Conservation (phyloP, 176 grass and related monocot genomes). For the Eleusine coracana region DNA sequence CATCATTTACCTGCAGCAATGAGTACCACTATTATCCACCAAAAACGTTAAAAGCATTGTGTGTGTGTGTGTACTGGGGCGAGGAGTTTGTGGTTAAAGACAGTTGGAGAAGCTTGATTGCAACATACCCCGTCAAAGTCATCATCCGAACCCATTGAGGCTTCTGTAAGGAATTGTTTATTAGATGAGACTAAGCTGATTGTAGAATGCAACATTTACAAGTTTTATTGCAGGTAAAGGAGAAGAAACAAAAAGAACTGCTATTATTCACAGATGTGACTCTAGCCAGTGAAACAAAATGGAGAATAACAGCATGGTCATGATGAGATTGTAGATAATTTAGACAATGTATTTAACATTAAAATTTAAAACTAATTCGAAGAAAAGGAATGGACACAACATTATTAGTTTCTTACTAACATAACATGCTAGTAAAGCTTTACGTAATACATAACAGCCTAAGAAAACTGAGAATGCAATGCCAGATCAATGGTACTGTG, state of each 20-base stretch:
- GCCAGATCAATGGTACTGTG: not conserved
- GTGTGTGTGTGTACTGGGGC: not conserved
- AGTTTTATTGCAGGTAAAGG: not conserved
- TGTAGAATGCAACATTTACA: constrained; percentile 11
- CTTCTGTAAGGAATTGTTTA: constrained; percentile 38
- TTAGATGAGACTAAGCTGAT: not conserved
- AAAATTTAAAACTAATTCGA: not conserved
- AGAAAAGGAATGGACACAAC: not conserved
- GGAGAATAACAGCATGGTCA: not conserved
- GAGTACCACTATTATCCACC: not conserved
- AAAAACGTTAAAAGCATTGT: not conserved
- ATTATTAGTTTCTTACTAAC: constrained; percentile 7
- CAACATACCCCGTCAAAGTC: constrained; percentile 60
- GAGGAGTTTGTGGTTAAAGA: not conserved
- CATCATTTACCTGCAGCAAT: constrained; percentile 52
- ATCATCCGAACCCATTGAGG: constrained; percentile 58
- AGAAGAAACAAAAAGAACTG: constrained; percentile 28
- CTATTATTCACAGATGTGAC: not conserved
- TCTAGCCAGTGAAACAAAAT: not conserved
- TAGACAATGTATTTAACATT: constrained; percentile 5
- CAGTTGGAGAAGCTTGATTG: not conserved
- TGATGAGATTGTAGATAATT: not conserved
- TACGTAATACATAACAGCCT: not conserved
- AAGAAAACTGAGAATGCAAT: not conserved
- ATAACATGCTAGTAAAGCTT: not conserved